Percentiles rank a stretch among this genome's conserved stretches.
These are phyloP conservation scores for Pythium coloratum DNA, from an alignment of 352 stramenopile genomes.

Conservation along the genomic window DNA sequence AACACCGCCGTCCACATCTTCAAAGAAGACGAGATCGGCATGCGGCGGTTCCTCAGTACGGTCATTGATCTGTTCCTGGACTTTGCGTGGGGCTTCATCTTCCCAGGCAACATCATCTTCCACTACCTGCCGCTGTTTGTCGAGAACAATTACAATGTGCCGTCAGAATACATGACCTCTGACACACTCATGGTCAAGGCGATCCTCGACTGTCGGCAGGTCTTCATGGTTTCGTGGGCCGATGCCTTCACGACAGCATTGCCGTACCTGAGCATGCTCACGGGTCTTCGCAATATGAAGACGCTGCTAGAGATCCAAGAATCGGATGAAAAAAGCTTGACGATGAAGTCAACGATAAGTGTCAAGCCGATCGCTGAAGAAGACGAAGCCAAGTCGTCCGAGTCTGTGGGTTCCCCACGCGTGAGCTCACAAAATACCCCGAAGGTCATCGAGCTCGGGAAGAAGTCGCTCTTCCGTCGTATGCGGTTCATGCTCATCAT, in stretches of 20 bases:
- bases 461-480: background rate
- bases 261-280: constrained; percentile 37
- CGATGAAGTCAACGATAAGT: no score
- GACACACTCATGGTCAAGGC: constrained; percentile 25
- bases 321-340: background rate
- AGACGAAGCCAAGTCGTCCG: background rate
- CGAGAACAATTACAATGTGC: constrained; percentile 19
- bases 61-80: constrained; percentile 28
- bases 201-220: constrained; percentile 30
- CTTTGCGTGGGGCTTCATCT: constrained; percentile 32
- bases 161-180: constrained; percentile 18
- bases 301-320: constrained; percentile 23
- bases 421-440: background rate
- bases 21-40: constrained; percentile 23
- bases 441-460: background rate
- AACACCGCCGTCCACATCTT: constrained; percentile 22
- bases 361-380: background rate
- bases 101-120: constrained; percentile 32
- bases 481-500: constrained; percentile 19
- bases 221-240: constrained; percentile 32
- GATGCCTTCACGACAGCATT: constrained; percentile 29
- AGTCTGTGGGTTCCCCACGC: background rate
- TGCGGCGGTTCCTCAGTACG: constrained; percentile 30
- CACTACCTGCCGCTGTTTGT: constrained; percentile 30
- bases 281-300: constrained; percentile 30